Percentiles rank a stretch among this genome's conserved stretches.
phyloP scores from a whole-genome alignment of 2,329 filamentous ascomycete genomes.

The Trichoderma citrinoviride region DNA sequence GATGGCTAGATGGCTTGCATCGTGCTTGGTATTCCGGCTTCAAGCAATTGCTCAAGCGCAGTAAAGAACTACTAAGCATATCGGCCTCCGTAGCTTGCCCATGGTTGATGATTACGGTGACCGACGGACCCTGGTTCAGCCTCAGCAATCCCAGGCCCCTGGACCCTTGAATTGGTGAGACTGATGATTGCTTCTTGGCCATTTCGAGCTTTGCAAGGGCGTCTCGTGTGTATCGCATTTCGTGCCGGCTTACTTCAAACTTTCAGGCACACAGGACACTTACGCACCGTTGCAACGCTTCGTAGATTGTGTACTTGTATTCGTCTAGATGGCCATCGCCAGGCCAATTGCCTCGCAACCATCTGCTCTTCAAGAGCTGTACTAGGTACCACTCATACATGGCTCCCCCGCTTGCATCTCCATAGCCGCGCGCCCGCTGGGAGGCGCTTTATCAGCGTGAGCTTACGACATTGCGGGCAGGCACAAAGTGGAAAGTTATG shows the following conservation, averaged over 20 bases:
- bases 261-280: too few relatives aligned
- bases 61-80: neutral
- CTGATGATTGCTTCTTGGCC: neutral
- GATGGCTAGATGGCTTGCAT: too few relatives aligned
- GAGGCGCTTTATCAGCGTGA: neutral
- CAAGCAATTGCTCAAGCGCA: neutral
- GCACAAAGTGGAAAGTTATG: neutral
- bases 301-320: too few relatives aligned
- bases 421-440: conserved; percentile 2
- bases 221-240: neutral
- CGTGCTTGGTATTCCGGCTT: neutral
- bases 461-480: neutral
- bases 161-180: neutral
- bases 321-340: neutral
- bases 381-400: too few relatives aligned
- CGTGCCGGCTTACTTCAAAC: neutral
- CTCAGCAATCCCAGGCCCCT: conserved; percentile 1
- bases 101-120: neutral
- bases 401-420: neutral
- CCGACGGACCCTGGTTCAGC: neutral
- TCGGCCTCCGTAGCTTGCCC: neutral
- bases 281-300: too few relatives aligned
- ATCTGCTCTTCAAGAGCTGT: too few relatives aligned
- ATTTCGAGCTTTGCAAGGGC: neutral
- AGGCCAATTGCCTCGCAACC: neutral